Conservation (phyloP, 441 rosid species). For the Isatis lusitanica region DNA sequence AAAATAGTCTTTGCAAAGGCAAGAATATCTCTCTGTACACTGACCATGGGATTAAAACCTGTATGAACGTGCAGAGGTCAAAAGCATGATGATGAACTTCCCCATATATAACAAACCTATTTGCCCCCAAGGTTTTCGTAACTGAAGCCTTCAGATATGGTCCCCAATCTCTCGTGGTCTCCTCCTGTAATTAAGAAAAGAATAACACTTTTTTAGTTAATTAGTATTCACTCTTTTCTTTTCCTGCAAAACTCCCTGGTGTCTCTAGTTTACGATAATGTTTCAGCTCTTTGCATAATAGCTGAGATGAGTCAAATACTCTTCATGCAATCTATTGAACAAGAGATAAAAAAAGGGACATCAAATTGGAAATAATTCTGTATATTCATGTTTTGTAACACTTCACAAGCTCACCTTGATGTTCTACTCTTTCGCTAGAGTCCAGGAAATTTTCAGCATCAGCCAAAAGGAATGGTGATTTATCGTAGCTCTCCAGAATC, state of each 20-base stretch:
- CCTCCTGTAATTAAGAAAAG: conserved; percentile 35
- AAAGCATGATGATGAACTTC: conserved; percentile 12
- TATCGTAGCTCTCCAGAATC: conserved; percentile 66
- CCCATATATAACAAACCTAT: conserved; percentile 21
- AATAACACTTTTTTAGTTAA: not conserved
- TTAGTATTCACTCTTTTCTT: not conserved
- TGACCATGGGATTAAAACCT: not conserved
- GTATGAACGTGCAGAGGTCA: not conserved
- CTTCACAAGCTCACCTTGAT: conserved; percentile 46
- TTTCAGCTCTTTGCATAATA: not conserved
- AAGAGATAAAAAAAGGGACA: not conserved
- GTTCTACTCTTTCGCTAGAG: conserved; percentile 64
- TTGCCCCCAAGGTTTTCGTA: conserved; percentile 69
- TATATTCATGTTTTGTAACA: not conserved
- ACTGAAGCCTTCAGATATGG: conserved; percentile 69
- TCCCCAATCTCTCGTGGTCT: conserved; percentile 62
- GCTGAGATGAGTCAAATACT: not conserved
- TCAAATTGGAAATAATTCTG: not conserved
- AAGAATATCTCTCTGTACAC: conserved; percentile 5
- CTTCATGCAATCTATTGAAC: not conserved
- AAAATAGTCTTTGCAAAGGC: conserved; percentile 1
- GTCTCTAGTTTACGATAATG: conserved; percentile 13
- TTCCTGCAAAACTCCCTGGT: conserved; percentile 10
- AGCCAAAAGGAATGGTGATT: conserved; percentile 65
- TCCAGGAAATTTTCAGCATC: conserved; percentile 62